These are phyloP conservation scores for Lycium barbarum DNA, from an alignment of 257 asterid genomes.

Conservation along the genomic window DNA sequence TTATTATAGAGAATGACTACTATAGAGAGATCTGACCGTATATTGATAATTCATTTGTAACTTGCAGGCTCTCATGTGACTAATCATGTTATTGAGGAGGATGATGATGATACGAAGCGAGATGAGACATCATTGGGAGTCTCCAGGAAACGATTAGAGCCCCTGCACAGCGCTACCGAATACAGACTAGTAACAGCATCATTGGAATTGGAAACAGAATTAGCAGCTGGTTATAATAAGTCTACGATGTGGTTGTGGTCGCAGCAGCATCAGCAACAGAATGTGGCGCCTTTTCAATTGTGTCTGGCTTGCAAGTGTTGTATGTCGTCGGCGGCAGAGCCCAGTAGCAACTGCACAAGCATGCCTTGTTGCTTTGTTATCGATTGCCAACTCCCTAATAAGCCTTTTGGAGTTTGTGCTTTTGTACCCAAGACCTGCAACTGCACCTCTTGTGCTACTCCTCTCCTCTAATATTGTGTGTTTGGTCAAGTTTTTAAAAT, in stretches of 20 bases:
- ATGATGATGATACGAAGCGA: neutral
- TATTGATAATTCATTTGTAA: neutral
- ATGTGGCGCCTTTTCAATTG: conserved; percentile 11
- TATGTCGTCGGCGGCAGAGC: neutral
- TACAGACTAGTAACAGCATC: neutral
- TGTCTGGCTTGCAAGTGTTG: conserved; percentile 30
- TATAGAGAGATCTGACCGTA: neutral
- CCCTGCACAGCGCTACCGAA: conserved; percentile 1
- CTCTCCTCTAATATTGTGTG: neutral
- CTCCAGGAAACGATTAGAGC: conserved; percentile 20
- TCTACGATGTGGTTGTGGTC: neutral
- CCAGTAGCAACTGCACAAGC: neutral
- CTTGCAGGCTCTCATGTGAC: neutral
- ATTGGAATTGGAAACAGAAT: neutral
- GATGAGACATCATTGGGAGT: neutral
- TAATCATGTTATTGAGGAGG: neutral
- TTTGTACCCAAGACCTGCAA: conserved; percentile 38
- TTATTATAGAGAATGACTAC: too few relatives aligned
- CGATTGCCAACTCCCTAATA: conserved; percentile 36
- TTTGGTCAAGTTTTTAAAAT: too few relatives aligned
- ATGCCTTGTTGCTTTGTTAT: conserved; percentile 40
- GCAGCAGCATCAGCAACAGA: neutral
- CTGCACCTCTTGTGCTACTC: conserved; percentile 31
- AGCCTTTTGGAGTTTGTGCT: conserved; percentile 42
- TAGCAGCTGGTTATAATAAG: neutral